phyloP scores from a whole-genome alignment of 1,284 basidiomycete species.

The Veloboletus limbatus region DNA sequence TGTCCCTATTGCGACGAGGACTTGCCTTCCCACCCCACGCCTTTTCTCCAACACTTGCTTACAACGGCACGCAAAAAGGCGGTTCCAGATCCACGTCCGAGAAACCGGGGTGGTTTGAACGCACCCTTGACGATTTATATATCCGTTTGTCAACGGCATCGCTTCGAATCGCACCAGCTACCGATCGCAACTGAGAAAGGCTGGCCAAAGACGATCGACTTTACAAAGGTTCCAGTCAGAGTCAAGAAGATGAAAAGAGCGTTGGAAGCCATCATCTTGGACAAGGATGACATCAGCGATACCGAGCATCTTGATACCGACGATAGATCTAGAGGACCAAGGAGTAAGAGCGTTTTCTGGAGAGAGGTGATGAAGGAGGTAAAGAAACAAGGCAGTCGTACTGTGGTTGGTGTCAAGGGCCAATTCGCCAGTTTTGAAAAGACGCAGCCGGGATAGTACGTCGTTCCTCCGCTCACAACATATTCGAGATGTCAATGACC shows the following conservation, averaged over 20 bases:
- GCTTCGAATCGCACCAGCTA: conserved; percentile 66
- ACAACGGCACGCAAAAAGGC: conserved; percentile 50
- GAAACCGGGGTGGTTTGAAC: conserved; percentile 66
- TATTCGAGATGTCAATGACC: conserved; percentile 1
- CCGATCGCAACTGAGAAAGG: conserved; percentile 65
- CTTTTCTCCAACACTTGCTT: conserved; percentile 55
- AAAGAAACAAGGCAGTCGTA: conserved; percentile 57
- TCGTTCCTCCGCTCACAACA: conserved; percentile 14
- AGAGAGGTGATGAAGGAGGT: conserved; percentile 58
- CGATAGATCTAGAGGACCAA: conserved; percentile 34
- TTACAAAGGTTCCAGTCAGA: conserved; percentile 49
- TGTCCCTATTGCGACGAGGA: conserved; percentile 78
- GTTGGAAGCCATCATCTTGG: conserved; percentile 51
- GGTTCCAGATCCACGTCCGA: conserved; percentile 55
- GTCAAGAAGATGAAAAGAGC: conserved; percentile 46
- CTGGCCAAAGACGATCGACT: conserved; percentile 74
- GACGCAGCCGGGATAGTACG: conserved; percentile 81
- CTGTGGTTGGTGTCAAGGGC: conserved; percentile 61
- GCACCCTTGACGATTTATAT: conserved; percentile 62
- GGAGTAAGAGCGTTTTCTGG: conserved; percentile 63
- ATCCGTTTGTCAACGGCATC: conserved; percentile 70
- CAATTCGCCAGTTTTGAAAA: conserved; percentile 76
- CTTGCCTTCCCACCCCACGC: conserved; percentile 61
- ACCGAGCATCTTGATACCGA: conserved; percentile 18
- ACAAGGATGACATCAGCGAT: conserved; percentile 38